Evolutionary conservation across 2,329 filamentous ascomycete species (phyloP), one percentile per base, ranked within the genome.

Genomic region (Colletotrichum tropicale): DNA sequence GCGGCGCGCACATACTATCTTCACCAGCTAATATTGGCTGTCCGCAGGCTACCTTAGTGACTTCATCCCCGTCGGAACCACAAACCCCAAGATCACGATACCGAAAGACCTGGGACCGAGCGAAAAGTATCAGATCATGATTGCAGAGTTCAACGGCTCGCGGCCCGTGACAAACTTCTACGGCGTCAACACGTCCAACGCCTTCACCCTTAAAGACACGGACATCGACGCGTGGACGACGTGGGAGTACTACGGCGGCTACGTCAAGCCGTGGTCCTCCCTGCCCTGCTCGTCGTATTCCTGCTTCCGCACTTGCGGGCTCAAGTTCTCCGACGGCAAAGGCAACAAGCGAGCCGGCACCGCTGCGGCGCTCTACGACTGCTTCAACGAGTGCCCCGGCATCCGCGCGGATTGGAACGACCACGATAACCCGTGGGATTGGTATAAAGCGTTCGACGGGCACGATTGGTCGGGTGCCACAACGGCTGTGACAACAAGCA

Each of bases 401-500:
- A 66, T 71, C n/a, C 61, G 48, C 48, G 70, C 70, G 16, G 70
- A 71, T 21, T 71, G 70, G 70, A 66, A 38, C 48, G 70, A 66
- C 24, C 5, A 26, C 6, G 12, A 43, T 5, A 58, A 26, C 3
- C 16, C 30, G 32, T 71, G 70, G 61, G 15, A 8, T 15, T 68
- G 64, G 64, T 55, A 72, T 21, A 61, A 61, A 21, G 52, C 64
- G 15, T 72, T 72, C 8, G 70, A 72, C 36, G 70, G 64, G 13
- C 18, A 26, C 52, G 62, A 68, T 6, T 61, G 34, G 62, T 72
- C 70, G 5, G 66, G 66, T 8, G 52, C 60, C 12, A 61, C 70
- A 8, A 72, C 55, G 64, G 62, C 71, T 1, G 58, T 65, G 38
- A 65, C 66, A 24, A 74, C 28, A 15, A 70, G 43, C 43, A 65